phyloP scores from a whole-genome alignment of 2,329 filamentous ascomycete species.

The Fusarium pseudoanthophilum region DNA sequence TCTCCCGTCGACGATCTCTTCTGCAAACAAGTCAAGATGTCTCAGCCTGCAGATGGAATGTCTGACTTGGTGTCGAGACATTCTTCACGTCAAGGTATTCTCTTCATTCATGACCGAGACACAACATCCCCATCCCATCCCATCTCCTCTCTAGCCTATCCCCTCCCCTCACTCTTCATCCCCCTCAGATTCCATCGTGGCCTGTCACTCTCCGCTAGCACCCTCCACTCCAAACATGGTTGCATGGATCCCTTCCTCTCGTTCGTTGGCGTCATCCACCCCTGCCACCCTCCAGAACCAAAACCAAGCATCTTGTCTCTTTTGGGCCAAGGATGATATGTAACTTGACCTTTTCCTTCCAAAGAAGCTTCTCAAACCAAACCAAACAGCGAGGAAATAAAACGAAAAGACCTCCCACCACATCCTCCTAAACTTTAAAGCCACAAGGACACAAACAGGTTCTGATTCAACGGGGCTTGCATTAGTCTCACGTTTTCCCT shows the following conservation, averaged over 20 bases:
- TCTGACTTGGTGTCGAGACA: not conserved
- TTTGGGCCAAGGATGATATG: conserved; percentile 7
- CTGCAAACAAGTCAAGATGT: not conserved
- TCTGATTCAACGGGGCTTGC: not conserved
- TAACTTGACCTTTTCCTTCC: not conserved
- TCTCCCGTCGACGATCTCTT: conserved; percentile 10
- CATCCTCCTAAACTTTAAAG: conserved; percentile 5
- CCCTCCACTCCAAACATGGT: not conserved
- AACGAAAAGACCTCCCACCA: conserved; percentile 2
- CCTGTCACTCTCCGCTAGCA: conserved; percentile 1
- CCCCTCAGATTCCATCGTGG: not conserved
- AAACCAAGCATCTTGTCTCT: conserved; percentile 3
- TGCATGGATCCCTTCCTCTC: conserved; percentile 1
- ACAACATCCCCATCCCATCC: not conserved
- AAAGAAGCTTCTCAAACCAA: conserved; percentile 25
- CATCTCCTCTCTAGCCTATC: not conserved
- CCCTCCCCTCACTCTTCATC: not conserved
- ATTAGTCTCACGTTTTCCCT: conserved; percentile 19
- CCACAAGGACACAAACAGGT: not conserved
- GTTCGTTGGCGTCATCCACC: conserved; percentile 24
- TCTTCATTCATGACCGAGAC: conserved; percentile 5
- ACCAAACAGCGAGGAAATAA: conserved; percentile 1
- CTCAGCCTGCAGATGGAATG: conserved; percentile 4
- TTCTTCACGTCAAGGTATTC: not conserved
- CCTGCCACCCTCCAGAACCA: not conserved